Evolutionary conservation across 2,329 filamentous ascomycete genomes (phyloP), one percentile per base, ranked within the genome.

Genomic region (Sarocladium oryzae): DNA sequence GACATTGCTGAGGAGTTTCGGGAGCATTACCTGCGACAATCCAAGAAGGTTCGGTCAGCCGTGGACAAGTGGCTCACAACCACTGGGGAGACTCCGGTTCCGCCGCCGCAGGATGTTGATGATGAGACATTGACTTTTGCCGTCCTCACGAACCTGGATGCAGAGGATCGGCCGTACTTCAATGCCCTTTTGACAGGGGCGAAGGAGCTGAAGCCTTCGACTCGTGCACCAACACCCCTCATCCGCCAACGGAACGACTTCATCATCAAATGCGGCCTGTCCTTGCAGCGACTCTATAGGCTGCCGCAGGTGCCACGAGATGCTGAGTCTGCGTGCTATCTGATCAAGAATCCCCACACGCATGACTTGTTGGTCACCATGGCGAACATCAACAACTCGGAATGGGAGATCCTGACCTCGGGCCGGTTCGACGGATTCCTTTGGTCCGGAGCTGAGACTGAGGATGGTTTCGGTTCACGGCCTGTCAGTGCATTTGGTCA

Each of bases 351-450:
- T 64, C 84, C 85, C 0, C 75, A 81, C 11, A 81, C 93, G 46
- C 92, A 97, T 65, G 86, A 93, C 61, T 82, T 96, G 28, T 81
- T 97, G 2, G 84, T 89, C 36, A 96, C 92, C 0, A 77, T 96
- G 48, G 85, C 88, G 32, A 89, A 91, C 50, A 93, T 97, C 59
- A 93, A 86, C 63, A 81, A 84, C 43, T 87, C 88, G n/a, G 92
- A 97, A 67, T 97, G 92, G 92, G 92, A 96, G 56, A 95, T 97
- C 51, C 76, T 97, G 11, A 89, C 86, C 4, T 96, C 92, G 0
- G 92, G 92, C 24, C 86, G 92, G 24, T 97, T 97, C 60, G 91
- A 96, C 63, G 92, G 92, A 3, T 97, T 97, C 69, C 76, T 96
- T 18, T 95, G 92, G 82, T 95, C 89, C 40, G 92, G 92, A 20